Conservation (phyloP, 345 rosid species). For the Hirschfeldia incana region DNA sequence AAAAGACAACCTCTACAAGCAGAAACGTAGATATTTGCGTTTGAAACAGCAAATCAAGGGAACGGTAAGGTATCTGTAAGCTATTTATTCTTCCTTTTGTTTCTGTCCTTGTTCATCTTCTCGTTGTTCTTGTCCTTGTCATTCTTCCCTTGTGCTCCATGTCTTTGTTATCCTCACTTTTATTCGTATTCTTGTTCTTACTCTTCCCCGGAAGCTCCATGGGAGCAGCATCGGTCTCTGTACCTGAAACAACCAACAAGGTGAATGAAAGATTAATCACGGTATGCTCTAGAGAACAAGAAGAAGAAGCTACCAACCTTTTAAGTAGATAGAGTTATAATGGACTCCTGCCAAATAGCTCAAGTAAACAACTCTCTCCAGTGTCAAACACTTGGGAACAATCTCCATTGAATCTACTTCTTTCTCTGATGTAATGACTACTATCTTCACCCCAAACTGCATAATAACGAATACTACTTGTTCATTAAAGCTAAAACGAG, state of each 20-base stretch:
- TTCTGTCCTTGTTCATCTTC: not conserved
- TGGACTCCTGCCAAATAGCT: not conserved
- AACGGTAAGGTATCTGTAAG: not conserved
- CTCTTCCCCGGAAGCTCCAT: not conserved
- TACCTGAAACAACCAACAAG: constrained; percentile 2
- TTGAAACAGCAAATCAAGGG: not conserved
- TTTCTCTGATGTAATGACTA: not conserved
- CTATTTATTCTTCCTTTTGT: not conserved
- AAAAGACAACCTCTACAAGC: not conserved
- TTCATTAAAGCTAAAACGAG: not conserved
- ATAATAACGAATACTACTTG: not conserved
- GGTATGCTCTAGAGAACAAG: not conserved
- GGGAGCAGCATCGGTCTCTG: not conserved
- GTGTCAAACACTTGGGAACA: not conserved
- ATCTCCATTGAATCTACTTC: not conserved
- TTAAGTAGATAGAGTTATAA: not conserved
- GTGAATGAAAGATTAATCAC: not conserved
- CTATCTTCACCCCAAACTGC: constrained; percentile 9
- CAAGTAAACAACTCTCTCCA: not conserved
- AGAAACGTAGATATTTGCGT: not conserved
- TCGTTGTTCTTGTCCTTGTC: not conserved
- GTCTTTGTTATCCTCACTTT: not conserved
- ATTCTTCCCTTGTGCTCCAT: not conserved
- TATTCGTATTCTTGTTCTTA: not conserved
- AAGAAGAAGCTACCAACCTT: not conserved